Conservation (phyloP, 805 yeast genomes). For the Nakazawaea siamensis region DNA sequence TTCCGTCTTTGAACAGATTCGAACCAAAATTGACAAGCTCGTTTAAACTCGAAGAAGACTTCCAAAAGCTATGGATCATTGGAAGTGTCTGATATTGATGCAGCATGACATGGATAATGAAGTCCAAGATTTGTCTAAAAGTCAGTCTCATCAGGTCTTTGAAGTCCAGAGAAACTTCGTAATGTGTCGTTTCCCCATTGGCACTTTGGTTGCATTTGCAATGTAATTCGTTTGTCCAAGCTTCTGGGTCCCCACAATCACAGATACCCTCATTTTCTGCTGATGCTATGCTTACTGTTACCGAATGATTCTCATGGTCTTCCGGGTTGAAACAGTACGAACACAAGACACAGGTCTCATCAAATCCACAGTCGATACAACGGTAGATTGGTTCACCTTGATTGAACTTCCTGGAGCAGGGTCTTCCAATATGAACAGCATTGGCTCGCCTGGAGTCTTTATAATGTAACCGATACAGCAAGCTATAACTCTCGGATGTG, state of each 20-base stretch:
- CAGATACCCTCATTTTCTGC: slow-evolving; percentile 52
- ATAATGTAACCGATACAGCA: no score
- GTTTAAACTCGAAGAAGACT: slow-evolving; percentile 7
- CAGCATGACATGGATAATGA: slow-evolving; percentile 33
- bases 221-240: slow-evolving; percentile 45
- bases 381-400: slow-evolving; percentile 61
- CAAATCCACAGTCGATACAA: slow-evolving; percentile 71
- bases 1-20: slow-evolving; percentile 11
- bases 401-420: slow-evolving; percentile 59
- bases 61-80: slow-evolving; percentile 18
- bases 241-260: slow-evolving; percentile 67
- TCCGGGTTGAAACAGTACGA: slow-evolving; percentile 60
- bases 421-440: slow-evolving; percentile 45
- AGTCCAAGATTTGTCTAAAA: slow-evolving; percentile 29
- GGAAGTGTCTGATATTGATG: slow-evolving; percentile 32
- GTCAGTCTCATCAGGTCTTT: slow-evolving; percentile 19
- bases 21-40: slow-evolving; percentile 1
- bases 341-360: slow-evolving; percentile 73
- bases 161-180: slow-evolving; percentile 11
- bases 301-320: slow-evolving; percentile 63
- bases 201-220: slow-evolving; percentile 32
- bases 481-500: no score
- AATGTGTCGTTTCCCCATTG: slow-evolving; percentile 5
- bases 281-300: slow-evolving; percentile 39
- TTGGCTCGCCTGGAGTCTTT: no score